phyloP scores from a whole-genome alignment of 1,284 basidiomycete species.

The Gymnopus androsaceus region DNA sequence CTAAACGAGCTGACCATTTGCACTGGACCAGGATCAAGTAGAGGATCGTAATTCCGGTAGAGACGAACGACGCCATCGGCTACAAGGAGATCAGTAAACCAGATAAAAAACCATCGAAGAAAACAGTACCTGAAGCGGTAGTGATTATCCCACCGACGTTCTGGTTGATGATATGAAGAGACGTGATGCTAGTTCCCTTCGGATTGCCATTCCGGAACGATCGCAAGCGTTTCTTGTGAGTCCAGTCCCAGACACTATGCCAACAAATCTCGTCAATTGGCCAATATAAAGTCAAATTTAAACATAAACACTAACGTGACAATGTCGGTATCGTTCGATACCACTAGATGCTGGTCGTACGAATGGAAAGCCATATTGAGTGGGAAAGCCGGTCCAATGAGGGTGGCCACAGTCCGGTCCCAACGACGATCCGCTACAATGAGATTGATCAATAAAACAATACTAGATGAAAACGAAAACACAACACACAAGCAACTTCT shows the following conservation, averaged over 20 bases:
- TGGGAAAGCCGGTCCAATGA: conserved; percentile 74
- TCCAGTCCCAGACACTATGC: conserved; percentile 92
- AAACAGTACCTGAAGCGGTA: conserved; percentile 77
- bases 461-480: not conserved
- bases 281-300: not conserved
- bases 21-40: conserved; percentile 61
- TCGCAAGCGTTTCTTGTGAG: conserved; percentile 73
- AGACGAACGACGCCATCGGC: conserved; percentile 92
- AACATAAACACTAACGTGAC: conserved; percentile 66
- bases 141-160: conserved; percentile 91
- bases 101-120: not conserved
- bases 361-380: conserved; percentile 87
- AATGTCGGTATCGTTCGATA: conserved; percentile 85
- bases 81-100: conserved; percentile 28
- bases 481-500: conserved; percentile 61
- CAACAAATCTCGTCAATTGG: not conserved
- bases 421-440: conserved; percentile 60
- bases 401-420: conserved; percentile 78
- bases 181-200: conserved; percentile 81
- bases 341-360: conserved; percentile 86
- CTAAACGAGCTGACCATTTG: conserved; percentile 95
- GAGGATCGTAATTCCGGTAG: conserved; percentile 86
- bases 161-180: conserved; percentile 94
- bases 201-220: conserved; percentile 91
- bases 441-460: not conserved